A percentile compares a stretch with the other conserved stretches of the same genome.
Evolutionary conservation across 2,329 filamentous ascomycete genomes (phyloP).

Genomic region (Cytospora chrysosperma): DNA sequence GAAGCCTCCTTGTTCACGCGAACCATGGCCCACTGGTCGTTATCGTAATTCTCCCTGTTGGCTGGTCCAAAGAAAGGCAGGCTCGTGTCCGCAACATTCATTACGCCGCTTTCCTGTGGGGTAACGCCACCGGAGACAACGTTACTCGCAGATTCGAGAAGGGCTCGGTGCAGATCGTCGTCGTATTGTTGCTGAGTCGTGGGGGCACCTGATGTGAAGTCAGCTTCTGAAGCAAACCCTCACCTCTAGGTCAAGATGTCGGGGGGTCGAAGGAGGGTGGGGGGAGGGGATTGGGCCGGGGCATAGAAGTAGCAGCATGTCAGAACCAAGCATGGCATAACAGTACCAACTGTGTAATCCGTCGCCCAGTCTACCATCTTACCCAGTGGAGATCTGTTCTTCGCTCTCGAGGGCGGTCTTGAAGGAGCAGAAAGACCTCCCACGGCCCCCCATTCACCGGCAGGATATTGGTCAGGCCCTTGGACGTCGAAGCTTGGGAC

Average conservation of each 20-base stretch:
- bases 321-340: conserved; percentile 23
- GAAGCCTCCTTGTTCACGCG: conserved; percentile 36
- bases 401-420: conserved; percentile 61
- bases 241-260: conserved; percentile 18
- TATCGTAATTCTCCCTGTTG: conserved; percentile 54
- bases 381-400: conserved; percentile 56
- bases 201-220: conserved; percentile 26
- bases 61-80: conserved; percentile 59
- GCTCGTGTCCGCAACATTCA: conserved; percentile 36
- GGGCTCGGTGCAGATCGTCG: conserved; percentile 54
- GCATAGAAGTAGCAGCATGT: conserved; percentile 1
- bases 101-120: conserved; percentile 52
- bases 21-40: conserved; percentile 60
- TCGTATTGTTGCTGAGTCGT: conserved; percentile 47
- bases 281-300: not conserved
- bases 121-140: conserved; percentile 46
- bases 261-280: not conserved
- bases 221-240: conserved; percentile 18
- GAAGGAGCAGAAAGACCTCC: conserved; percentile 52
- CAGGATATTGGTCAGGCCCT: conserved; percentile 19
- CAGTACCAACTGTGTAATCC: conserved; percentile 42
- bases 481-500: conserved; percentile 21
- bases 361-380: conserved; percentile 50
- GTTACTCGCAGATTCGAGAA: conserved; percentile 50
- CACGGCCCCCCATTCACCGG: conserved; percentile 20